phyloP scores from a whole-genome alignment of 495 filamentous ascomycete genomes.

The Penicillium simplicissimum region DNA sequence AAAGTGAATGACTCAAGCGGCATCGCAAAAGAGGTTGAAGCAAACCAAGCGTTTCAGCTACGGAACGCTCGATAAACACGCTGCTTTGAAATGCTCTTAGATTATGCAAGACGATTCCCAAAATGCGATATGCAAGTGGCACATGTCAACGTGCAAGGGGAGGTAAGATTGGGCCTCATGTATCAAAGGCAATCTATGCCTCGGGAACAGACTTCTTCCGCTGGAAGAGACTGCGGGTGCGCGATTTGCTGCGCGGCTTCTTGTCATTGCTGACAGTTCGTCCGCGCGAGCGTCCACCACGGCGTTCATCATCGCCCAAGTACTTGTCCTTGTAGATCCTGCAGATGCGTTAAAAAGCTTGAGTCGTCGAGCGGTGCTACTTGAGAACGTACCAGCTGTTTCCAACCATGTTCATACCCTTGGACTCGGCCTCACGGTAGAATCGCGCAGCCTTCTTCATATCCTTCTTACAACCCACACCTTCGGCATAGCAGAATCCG shows the following conservation, averaged over 20 bases:
- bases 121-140: slow-evolving; percentile 2
- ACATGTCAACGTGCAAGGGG: slow-evolving; percentile 11
- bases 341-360: slow-evolving; percentile 14
- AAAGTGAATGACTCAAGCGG: slow-evolving; percentile 12
- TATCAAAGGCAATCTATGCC: slow-evolving; percentile 24
- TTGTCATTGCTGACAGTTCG: slow-evolving; percentile 50
- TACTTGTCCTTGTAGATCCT: slow-evolving; percentile 98
- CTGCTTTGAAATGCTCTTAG: slow-evolving; percentile 21
- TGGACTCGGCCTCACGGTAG: slow-evolving; percentile 85
- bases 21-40: not conserved
- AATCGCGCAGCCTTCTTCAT: slow-evolving; percentile 90
- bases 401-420: slow-evolving; percentile 95
- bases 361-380: not conserved
- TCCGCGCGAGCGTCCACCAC: slow-evolving; percentile 36
- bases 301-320: slow-evolving; percentile 70
- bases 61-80: slow-evolving; percentile 24
- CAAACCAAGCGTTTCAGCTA: slow-evolving; percentile 16
- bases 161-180: slow-evolving; percentile 4
- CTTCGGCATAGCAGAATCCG: slow-evolving; percentile 85
- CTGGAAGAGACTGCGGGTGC: slow-evolving; percentile 67
- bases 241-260: slow-evolving; percentile 62
- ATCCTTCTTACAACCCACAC: slow-evolving; percentile 89
- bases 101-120: slow-evolving; percentile 5
- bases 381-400: slow-evolving; percentile 80
- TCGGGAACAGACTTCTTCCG: slow-evolving; percentile 56